Percentiles rank a stretch among this genome's conserved stretches.
These are phyloP conservation scores for Starmerella cellae DNA, from an alignment of 805 yeast species.

Conservation along the genomic window DNA sequence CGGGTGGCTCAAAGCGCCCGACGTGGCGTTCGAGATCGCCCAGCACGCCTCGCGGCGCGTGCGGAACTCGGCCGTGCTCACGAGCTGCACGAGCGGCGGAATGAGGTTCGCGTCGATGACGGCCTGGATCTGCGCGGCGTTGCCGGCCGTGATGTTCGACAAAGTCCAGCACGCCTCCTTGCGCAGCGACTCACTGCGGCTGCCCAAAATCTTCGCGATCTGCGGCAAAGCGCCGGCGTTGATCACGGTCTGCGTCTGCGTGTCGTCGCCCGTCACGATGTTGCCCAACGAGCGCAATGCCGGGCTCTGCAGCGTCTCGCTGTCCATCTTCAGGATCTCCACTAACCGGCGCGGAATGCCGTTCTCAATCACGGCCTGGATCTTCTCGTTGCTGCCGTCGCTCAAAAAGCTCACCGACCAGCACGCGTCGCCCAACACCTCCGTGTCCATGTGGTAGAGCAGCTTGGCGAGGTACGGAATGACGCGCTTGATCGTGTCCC, in stretches of 20 bases:
- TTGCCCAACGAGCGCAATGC: slow-evolving; percentile 96
- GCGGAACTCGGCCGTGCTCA: slow-evolving; percentile 78
- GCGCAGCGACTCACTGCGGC: slow-evolving; percentile 81
- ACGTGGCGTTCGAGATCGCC: slow-evolving; percentile 96
- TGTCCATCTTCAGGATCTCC: slow-evolving; percentile 72
- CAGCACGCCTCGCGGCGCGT: slow-evolving; percentile 98
- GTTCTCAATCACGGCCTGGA: slow-evolving; percentile 93
- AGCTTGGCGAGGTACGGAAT: slow-evolving; percentile 84
- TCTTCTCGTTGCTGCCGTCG: slow-evolving; percentile 85
- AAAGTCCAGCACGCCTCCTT: slow-evolving; percentile 99
- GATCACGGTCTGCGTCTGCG: slow-evolving; percentile 88
- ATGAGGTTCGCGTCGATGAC: slow-evolving; percentile 89
- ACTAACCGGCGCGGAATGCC: slow-evolving; percentile 90
- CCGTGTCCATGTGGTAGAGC: slow-evolving; percentile 80
- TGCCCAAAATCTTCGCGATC: slow-evolving; percentile 60
- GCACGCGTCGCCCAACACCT: slow-evolving; percentile 91
- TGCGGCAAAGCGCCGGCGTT: slow-evolving; percentile 87
- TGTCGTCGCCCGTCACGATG: slow-evolving; percentile 92
- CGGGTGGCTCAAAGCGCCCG: slow-evolving; percentile 85
- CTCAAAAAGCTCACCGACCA: slow-evolving; percentile 95
- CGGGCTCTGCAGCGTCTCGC: slow-evolving; percentile 86
- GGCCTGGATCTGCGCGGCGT: slow-evolving; percentile 87
- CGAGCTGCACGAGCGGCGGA: slow-evolving; percentile 73
- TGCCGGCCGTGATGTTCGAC: slow-evolving; percentile 96
- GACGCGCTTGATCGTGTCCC: slow-evolving; percentile 75